Base-by-base conservation (phyloP, 1,284 basidiomycete genomes). In the Macrocybe sp. region DNA sequence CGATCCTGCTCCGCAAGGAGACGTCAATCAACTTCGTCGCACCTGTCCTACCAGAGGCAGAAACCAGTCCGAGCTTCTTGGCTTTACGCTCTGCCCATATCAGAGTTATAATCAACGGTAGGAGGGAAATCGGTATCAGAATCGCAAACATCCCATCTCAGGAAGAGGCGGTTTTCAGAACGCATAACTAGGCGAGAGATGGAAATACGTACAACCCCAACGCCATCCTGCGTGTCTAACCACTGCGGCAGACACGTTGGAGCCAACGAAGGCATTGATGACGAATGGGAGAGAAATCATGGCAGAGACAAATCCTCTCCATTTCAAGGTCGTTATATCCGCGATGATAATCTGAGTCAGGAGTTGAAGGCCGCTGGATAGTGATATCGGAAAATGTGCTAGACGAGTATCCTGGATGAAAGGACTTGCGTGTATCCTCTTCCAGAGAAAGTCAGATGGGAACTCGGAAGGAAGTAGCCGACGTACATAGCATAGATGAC, bases 271-370 rank as follows among this genome's bases (percentile, higher is more conserved):
- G 40, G 75, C 69, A 64, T 80, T 75, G 65, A 88, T 69, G 55
- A 87, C 68, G 66, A 84, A 88, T 9, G 88, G 88, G 35, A 83
- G 62, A 6, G 81, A 80, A 28, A 79, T 75, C n/a, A 86, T 64
- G 10, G 75, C 74, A 2, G 81, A 76, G 12, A 86, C 77, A 7
- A 92, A 70, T 8, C 86, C 88, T 49, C 89, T 78, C 85, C 86
- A 92, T 59, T 81, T 75, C 9, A 91, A 75, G 1, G 81, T 84
- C 2, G 90, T 91, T 55, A 87, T 83, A 60, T 93, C 89, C 12
- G 89, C 89, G 48, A 87, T 82, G 57, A 88, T 76, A 51, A 89
- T 80, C 53, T 84, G 81, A n/a, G 79, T 81, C 9, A 89, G 73
- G 39, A 91, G 72, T 64, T 89, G 86, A 16, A 89, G 69, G 10